Evolutionary conservation across 441 rosid genomes (phyloP).

Genomic region (Gossypium aridum): DNA sequence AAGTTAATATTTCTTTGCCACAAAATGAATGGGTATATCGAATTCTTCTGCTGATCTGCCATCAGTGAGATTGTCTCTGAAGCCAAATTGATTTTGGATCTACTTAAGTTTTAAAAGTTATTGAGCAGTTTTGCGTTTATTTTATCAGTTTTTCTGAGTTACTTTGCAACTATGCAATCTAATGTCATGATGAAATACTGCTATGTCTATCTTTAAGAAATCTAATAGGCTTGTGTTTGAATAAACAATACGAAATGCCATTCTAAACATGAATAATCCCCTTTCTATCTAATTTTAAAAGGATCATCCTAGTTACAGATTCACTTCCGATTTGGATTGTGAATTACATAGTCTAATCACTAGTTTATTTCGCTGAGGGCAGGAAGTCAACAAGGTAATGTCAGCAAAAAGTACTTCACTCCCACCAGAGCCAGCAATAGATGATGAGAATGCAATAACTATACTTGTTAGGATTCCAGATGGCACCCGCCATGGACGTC

Average conservation of each 20-base stretch:
- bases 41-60: not conserved
- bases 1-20: not conserved
- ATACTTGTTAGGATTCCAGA: slow-evolving; percentile 73
- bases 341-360: not conserved
- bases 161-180: not conserved
- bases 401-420: slow-evolving; percentile 33
- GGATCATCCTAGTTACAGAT: not conserved
- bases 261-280: not conserved
- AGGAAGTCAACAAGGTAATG: slow-evolving; percentile 37
- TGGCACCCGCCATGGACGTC: slow-evolving; percentile 69
- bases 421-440: slow-evolving; percentile 57
- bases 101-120: not conserved
- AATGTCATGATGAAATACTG: not conserved
- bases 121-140: not conserved
- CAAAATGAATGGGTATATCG: not conserved
- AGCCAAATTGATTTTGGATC: not conserved
- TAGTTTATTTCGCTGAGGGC: slow-evolving; percentile 11
- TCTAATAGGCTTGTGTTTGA: not conserved
- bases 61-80: not conserved
- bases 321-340: not conserved
- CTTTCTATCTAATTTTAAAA: not conserved
- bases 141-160: not conserved
- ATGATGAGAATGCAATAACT: slow-evolving; percentile 52
- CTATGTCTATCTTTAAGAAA: not conserved
- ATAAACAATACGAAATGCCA: not conserved